phyloP scores from a whole-genome alignment of 768 basidiomycete species.

The Panus rudis region DNA sequence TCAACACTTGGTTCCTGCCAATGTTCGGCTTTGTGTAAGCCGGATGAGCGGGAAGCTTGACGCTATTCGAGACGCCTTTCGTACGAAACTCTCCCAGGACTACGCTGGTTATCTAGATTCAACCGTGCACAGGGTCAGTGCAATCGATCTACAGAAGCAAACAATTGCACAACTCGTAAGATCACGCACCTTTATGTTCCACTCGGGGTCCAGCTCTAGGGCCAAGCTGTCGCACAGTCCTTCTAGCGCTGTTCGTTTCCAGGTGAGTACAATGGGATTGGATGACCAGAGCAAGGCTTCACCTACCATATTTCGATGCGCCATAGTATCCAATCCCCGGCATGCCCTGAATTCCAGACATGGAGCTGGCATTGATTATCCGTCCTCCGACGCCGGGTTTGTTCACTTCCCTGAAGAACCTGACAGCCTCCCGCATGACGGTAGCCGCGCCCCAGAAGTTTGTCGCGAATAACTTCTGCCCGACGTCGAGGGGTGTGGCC shows the following conservation, averaged over 20 bases:
- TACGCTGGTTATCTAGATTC: background rate
- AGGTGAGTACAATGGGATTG: background rate
- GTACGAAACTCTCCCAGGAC: conserved; percentile 3
- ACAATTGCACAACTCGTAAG: too few species aligned
- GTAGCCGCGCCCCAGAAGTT: conserved; percentile 22
- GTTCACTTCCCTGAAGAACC: conserved; percentile 31
- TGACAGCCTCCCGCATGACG: conserved; percentile 27
- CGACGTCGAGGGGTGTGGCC: background rate
- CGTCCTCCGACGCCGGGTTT: conserved; percentile 26
- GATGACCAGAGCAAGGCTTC: background rate
- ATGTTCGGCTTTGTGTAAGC: conserved; percentile 2
- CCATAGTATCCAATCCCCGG: conserved; percentile 10
- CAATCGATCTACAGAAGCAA: background rate
- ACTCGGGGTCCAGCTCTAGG: conserved; percentile 36
- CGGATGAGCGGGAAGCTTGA: background rate
- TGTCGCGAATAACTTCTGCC: conserved; percentile 13
- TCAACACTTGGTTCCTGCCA: background rate
- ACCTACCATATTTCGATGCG: conserved; percentile 8
- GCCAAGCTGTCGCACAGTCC: conserved; percentile 32
- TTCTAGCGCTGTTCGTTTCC: conserved; percentile 21
- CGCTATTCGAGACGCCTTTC: background rate
- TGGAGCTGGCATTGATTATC: conserved; percentile 29
- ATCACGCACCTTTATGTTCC: conserved; percentile 37
- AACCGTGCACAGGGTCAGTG: background rate
- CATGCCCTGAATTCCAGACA: conserved; percentile 11